Percentiles rank a stretch among this genome's conserved stretches.
phyloP scores from a whole-genome alignment of 1,284 basidiomycete genomes.

The Ceratobasidium sp. region DNA sequence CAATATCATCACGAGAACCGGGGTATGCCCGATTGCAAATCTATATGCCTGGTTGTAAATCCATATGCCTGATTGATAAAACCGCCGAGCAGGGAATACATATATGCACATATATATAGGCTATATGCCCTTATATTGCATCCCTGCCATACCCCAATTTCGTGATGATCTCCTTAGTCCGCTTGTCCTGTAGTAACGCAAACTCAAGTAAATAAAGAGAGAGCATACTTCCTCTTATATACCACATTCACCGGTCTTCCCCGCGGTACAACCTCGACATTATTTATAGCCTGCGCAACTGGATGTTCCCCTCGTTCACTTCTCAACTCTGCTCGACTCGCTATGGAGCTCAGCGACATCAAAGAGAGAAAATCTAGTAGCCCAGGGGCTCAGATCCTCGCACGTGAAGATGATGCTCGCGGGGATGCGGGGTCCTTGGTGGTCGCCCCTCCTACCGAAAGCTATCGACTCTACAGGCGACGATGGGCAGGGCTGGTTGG shows the following conservation, averaged over 20 bases:
- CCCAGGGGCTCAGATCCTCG: background rate
- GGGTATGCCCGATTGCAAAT: too few species aligned
- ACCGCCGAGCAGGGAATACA: too few species aligned
- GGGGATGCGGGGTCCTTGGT: conserved; percentile 10
- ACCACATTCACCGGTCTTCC: background rate
- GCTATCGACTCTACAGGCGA: conserved; percentile 73
- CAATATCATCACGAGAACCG: too few species aligned
- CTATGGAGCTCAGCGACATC: conserved; percentile 25
- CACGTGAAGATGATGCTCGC: conserved; percentile 16
- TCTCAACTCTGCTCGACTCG: background rate
- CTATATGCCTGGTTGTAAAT: too few species aligned
- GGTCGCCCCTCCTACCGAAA: background rate
- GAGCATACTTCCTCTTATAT: background rate
- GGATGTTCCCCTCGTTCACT: background rate
- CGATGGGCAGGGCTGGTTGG: conserved; percentile 75
- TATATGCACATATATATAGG: too few species aligned
- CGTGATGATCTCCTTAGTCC: too few species aligned
- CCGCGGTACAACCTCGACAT: background rate
- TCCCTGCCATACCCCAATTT: too few species aligned
- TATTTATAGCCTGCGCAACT: background rate
- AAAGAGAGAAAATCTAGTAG: conserved; percentile 25
- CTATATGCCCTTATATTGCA: too few species aligned
- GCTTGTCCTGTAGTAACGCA: too few species aligned
- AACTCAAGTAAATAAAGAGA: too few species aligned
- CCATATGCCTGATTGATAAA: too few species aligned